Evolutionary conservation across 495 filamentous ascomycete species (phyloP).

Genomic region (Penicillium cataractarum): DNA sequence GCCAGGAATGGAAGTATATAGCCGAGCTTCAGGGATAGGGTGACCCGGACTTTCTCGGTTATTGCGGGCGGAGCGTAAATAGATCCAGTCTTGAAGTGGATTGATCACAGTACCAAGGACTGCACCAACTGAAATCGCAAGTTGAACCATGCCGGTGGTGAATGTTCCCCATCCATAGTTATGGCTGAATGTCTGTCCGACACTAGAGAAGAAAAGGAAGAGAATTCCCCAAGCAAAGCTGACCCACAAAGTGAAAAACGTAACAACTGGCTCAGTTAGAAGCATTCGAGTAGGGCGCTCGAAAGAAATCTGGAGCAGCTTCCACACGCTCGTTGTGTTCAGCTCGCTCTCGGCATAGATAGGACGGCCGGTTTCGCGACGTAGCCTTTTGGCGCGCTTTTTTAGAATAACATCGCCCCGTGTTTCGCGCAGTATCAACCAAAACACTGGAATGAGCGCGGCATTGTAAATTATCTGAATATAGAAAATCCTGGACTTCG

Average conservation of each 20-base stretch:
- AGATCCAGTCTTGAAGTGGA: constrained; percentile 44
- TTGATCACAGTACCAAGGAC: constrained; percentile 47
- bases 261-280: constrained; percentile 56
- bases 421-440: constrained; percentile 47
- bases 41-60: constrained; percentile 35
- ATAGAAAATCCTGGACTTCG: constrained; percentile 49
- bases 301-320: constrained; percentile 40
- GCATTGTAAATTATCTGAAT: constrained; percentile 56
- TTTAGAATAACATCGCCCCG: constrained; percentile 57
- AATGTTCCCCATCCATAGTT: constrained; percentile 44
- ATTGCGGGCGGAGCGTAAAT: constrained; percentile 32
- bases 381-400: constrained; percentile 62
- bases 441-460: constrained; percentile 46
- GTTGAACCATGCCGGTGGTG: constrained; percentile 41
- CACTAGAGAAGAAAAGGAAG: constrained; percentile 50
- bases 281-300: constrained; percentile 53
- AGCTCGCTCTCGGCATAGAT: constrained; percentile 44
- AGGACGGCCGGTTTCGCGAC: constrained; percentile 58
- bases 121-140: constrained; percentile 47
- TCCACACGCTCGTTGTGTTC: constrained; percentile 25
- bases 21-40: constrained; percentile 44
- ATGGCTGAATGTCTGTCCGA: constrained; percentile 41
- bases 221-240: constrained; percentile 58
- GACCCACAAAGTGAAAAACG: constrained; percentile 55
- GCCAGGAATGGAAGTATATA: constrained; percentile 47